Percentiles rank a stretch among this genome's conserved stretches.
Conservation (phyloP, 2,329 filamentous ascomycete species). For the Calonectria fujianensis region DNA sequence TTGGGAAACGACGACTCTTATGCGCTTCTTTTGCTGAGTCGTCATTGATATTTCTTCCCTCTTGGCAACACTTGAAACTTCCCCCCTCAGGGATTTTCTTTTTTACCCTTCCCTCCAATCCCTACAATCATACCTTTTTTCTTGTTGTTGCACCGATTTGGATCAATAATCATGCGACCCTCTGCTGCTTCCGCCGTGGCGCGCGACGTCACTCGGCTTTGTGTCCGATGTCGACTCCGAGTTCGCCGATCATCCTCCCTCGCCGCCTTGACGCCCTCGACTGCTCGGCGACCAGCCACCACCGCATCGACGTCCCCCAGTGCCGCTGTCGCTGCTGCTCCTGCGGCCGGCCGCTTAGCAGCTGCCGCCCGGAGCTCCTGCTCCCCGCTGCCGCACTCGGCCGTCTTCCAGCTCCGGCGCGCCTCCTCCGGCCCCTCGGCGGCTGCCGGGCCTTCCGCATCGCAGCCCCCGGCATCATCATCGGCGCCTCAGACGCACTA, state of each 20-base stretch:
- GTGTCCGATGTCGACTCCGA: slow-evolving; percentile 59
- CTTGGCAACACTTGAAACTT: not conserved
- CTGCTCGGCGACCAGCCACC: slow-evolving; percentile 40
- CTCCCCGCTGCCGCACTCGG: slow-evolving; percentile 18
- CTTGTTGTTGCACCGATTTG: not conserved
- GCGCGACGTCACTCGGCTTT: slow-evolving; percentile 58
- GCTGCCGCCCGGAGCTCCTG: slow-evolving; percentile 25
- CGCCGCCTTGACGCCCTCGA: slow-evolving; percentile 36
- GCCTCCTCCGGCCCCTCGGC: slow-evolving; percentile 42
- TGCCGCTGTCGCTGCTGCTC: slow-evolving; percentile 28
- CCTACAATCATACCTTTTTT: slow-evolving; percentile 3
- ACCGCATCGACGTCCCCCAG: slow-evolving; percentile 31
- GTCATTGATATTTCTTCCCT: slow-evolving; percentile 11
- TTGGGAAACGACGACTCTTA: slow-evolving; percentile 7
- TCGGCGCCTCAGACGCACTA: slow-evolving; percentile 77
- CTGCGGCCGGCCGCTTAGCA: not conserved
- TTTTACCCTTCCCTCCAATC: not conserved
- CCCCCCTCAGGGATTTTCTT: not conserved
- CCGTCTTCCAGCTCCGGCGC: slow-evolving; percentile 39
- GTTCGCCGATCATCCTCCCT: slow-evolving; percentile 53
- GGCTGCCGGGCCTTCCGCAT: slow-evolving; percentile 38
- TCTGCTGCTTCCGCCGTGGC: slow-evolving; percentile 50
- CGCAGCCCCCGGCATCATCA: slow-evolving; percentile 43
- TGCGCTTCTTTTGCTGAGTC: slow-evolving; percentile 1
- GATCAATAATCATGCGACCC: slow-evolving; percentile 52